These are phyloP conservation scores for Incumbomyces lentus DNA, from an alignment of 2,329 filamentous ascomycete genomes.

Conservation along the genomic window DNA sequence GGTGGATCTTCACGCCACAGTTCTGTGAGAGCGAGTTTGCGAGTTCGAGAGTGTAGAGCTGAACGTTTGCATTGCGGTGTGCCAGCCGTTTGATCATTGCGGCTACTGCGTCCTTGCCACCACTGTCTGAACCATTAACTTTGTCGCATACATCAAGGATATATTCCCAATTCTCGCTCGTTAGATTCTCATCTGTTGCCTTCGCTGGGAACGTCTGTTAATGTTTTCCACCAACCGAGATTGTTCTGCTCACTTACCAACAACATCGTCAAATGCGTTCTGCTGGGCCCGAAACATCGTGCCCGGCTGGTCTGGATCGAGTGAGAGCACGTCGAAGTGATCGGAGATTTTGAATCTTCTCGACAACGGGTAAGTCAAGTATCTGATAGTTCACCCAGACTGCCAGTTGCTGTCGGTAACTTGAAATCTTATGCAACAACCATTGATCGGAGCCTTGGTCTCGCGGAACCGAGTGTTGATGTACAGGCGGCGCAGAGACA, in stretches of 20 bases:
- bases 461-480: neutral
- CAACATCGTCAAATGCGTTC: constrained; percentile 60
- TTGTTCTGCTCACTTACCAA: constrained; percentile 41
- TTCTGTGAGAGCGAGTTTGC: constrained; percentile 88
- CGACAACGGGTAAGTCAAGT: too few species aligned
- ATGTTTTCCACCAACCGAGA: constrained; percentile 3
- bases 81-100: constrained; percentile 85
- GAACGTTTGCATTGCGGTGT: constrained; percentile 90
- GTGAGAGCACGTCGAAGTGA: too few species aligned
- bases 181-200: constrained; percentile 96
- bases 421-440: too few species aligned
- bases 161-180: constrained; percentile 68
- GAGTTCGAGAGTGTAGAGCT: constrained; percentile 86
- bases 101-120: constrained; percentile 66
- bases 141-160: constrained; percentile 56
- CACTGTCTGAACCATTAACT: constrained; percentile 38
- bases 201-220: constrained; percentile 44
- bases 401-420: too few species aligned
- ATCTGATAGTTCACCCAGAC: too few species aligned
- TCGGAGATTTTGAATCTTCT: too few species aligned
- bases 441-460: neutral
- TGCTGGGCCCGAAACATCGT: constrained; percentile 52
- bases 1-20: constrained; percentile 75
- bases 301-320: too few species aligned
- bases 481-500: neutral